A percentile compares a stretch with the other conserved stretches of the same genome.
Conservation (phyloP, 108 stramenopile genomes). For the Cyclotella choctawhatcheeana region DNA sequence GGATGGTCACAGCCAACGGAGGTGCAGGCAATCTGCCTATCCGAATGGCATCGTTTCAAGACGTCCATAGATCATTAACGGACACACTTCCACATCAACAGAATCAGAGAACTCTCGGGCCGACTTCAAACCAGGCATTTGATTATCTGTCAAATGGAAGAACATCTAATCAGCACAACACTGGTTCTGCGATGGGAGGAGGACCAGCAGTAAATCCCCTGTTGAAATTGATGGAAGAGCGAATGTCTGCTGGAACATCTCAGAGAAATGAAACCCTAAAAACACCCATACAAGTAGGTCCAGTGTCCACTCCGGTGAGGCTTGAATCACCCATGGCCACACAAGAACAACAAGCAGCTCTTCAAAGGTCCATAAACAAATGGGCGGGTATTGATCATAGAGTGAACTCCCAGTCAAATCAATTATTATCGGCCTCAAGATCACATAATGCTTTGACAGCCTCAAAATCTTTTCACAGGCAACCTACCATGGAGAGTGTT, state of each 20-base stretch:
- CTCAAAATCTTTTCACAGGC: conserved; percentile 6
- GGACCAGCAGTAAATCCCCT: conserved; percentile 25
- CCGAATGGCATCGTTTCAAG: conserved; percentile 38
- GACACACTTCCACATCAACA: too few relatives aligned
- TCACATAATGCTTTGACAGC: too few relatives aligned
- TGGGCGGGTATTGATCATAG: conserved; percentile 28
- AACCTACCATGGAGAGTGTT: background rate
- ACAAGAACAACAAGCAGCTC: conserved; percentile 7
- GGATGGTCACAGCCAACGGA: conserved; percentile 34
- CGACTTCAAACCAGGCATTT: too few relatives aligned
- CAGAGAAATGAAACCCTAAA: background rate
- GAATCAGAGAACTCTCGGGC: too few relatives aligned
- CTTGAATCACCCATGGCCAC: background rate
- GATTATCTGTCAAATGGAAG: background rate
- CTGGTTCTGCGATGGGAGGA: background rate
- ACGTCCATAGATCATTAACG: conserved; percentile 32
- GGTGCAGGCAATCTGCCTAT: conserved; percentile 16
- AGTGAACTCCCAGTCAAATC: background rate
- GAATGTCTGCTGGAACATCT: conserved; percentile 34
- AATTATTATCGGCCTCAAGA: too few relatives aligned
- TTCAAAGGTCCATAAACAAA: conserved; percentile 38
- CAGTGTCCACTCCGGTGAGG: background rate
- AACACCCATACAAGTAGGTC: conserved; percentile 1
- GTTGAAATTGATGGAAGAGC: conserved; percentile 44
- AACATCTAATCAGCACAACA: background rate